phyloP scores from a whole-genome alignment of 805 yeast species.

The Monosporozyma servazzii region DNA sequence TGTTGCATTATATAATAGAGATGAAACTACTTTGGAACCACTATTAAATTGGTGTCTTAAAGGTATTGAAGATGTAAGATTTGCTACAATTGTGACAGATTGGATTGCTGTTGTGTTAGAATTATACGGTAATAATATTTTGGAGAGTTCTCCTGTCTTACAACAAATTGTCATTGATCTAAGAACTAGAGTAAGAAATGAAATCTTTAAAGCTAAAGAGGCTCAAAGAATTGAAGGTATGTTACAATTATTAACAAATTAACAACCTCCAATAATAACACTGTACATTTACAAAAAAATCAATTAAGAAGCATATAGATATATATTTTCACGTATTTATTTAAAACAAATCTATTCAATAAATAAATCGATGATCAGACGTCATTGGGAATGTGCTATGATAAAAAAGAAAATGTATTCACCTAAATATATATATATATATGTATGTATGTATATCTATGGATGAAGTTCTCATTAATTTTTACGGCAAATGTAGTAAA shows the following conservation, averaged over 20 bases:
- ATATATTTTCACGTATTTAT: neutral
- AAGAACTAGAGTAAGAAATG: constrained; percentile 51
- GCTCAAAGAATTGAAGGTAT: constrained; percentile 88
- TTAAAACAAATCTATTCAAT: neutral
- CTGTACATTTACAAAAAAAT: neutral
- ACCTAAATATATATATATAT: too few relatives aligned
- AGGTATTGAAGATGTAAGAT: constrained; percentile 71
- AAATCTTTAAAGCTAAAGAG: constrained; percentile 72
- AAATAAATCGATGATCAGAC: neutral
- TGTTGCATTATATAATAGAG: constrained; percentile 71
- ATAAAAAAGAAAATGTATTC: neutral
- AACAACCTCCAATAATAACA: neutral
- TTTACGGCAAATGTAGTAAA: constrained; percentile 35
- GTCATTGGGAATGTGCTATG: neutral
- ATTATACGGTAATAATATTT: constrained; percentile 55
- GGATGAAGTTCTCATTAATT: neutral
- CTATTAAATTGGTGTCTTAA: constrained; percentile 74
- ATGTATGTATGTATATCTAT: neutral
- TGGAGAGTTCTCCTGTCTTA: constrained; percentile 67
- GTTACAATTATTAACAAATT: constrained; percentile 68
- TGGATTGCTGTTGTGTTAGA: constrained; percentile 66
- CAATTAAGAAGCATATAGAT: neutral
- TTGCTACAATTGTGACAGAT: constrained; percentile 50
- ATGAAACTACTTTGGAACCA: constrained; percentile 80
- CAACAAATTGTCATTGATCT: constrained; percentile 61